Evolutionary conservation across 768 basidiomycete genomes (phyloP).

Genomic region (Pleurotus eryngii): DNA sequence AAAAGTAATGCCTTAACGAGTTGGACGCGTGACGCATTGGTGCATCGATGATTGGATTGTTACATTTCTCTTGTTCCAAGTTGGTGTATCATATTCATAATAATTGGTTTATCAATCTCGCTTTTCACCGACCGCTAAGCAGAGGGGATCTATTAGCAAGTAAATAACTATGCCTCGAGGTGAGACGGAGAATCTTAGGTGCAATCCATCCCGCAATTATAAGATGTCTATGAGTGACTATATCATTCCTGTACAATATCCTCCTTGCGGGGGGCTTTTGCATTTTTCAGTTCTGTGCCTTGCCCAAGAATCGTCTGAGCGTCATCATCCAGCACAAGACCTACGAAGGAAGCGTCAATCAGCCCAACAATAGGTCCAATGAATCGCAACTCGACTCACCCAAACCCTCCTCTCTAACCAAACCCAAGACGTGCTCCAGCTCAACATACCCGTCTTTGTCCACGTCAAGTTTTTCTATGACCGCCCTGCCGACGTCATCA

Average conservation of each 20-base stretch:
- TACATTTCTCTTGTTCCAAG: background rate
- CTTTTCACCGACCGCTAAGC: background rate
- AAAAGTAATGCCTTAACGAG: no score
- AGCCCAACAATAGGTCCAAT: background rate
- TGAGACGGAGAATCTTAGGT: background rate
- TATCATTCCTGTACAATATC: constrained; percentile 82
- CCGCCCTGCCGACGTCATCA: constrained; percentile 80
- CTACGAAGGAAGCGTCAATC: constrained; percentile 28
- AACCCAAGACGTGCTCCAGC: constrained; percentile 87
- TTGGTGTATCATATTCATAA: background rate
- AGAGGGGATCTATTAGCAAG: background rate
- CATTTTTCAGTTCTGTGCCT: constrained; percentile 76
- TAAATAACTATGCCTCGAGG: no score
- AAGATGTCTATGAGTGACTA: constrained; percentile 9
- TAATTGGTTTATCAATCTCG: background rate
- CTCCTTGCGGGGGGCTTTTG: constrained; percentile 80
- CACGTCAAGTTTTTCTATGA: constrained; percentile 91
- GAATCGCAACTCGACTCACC: constrained; percentile 37
- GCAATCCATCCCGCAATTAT: background rate
- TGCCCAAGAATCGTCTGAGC: constrained; percentile 81
- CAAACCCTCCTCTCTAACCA: constrained; percentile 85
- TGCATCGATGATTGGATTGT: background rate
- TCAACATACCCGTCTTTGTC: constrained; percentile 96
- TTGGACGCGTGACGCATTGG: background rate
- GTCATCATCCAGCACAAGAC: constrained; percentile 82